Evolutionary conservation across 2,329 filamentous ascomycete species (phyloP).

Genomic region (Coleophoma eucalyptorum): DNA sequence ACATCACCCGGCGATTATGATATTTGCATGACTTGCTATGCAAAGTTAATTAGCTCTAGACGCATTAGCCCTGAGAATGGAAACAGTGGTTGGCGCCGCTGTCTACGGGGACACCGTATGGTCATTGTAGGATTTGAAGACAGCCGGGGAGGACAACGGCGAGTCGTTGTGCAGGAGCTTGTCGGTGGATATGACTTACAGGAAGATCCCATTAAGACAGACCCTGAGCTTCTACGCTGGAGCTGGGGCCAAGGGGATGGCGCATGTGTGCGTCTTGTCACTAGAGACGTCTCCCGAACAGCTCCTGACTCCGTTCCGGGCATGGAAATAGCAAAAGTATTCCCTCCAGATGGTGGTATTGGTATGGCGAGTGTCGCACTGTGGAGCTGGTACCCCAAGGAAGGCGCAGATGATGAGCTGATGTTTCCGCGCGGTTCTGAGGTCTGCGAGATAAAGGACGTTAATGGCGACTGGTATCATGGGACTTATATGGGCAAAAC

Average conservation of each 20-base stretch:
- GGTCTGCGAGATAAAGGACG: conserved; percentile 77
- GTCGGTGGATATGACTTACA: conserved; percentile 74
- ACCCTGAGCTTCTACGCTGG: conserved; percentile 43
- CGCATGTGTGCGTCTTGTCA: conserved; percentile 43
- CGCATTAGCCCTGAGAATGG: conserved; percentile 75
- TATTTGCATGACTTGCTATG: conserved; percentile 77
- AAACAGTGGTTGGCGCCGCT: conserved; percentile 77
- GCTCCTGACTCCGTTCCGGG: conserved; percentile 24
- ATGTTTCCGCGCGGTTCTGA: conserved; percentile 81
- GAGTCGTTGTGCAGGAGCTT: conserved; percentile 65
- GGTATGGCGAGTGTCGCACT: conserved; percentile 60
- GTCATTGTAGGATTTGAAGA: conserved; percentile 73
- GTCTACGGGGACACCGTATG: conserved; percentile 80
- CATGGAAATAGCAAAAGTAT: conserved; percentile 28
- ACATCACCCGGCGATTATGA: conserved; percentile 73
- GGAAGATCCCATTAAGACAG: conserved; percentile 41
- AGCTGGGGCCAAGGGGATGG: conserved; percentile 42
- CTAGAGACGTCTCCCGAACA: conserved; percentile 44
- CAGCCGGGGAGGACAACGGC: conserved; percentile 59
- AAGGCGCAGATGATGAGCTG: conserved; percentile 65
- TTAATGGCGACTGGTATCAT: conserved; percentile 89
- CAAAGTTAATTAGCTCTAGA: conserved; percentile 55
- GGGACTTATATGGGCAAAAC: conserved; percentile 79
- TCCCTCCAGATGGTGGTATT: conserved; percentile 73
- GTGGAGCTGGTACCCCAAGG: conserved; percentile 76